Base-by-base conservation (phyloP, 2,329 filamentous ascomycete genomes). In the Cephalotrichum gorgonifer region DNA sequence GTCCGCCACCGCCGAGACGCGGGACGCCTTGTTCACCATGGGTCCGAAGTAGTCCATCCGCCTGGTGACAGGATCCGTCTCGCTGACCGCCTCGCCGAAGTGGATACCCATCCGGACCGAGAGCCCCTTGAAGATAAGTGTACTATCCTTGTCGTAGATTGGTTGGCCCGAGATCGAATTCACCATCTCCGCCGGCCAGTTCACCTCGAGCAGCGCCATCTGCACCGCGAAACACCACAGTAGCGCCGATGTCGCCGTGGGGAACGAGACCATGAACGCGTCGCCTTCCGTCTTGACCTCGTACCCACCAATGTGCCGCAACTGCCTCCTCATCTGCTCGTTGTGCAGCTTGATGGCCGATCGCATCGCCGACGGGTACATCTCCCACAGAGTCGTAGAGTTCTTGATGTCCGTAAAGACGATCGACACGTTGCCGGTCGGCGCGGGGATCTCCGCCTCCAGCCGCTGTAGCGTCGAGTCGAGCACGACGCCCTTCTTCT, bases 211-310 rank as follows among this genome's bases (percentile, higher is more conserved):
- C 4, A 98, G 78, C 59, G 85, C 79, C 55, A 83, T 84, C 64
- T 98, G 93, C 26, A 96, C 90, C 22, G 89, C 88, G 68, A 98
- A 98, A 58, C 86, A 94, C 93, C 93, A 98, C 7, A 98, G 75
- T 44, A 98, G 70, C 5, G 93, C 93, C 8, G 90, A 93, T 1
- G 93, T 97, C 2, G 93, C 89, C 0, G 93, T 97, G 2, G 90
- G 88, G 66, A 98, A 98, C 9, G 91, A 95, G 28, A 98, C 93
- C 90, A 98, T 97, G 61, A 98, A 98, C 8, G 93, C 93, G 67
- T 98, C 93, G 56, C 93, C 93, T 87, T 98, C 93, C 17, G 93
- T 98, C 75, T 98, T 98, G 65, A 98, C 93, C 68, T 98, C 93
- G 61, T 96, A 98, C 1, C 93, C 93, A 60, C 93, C 93, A 57